These are phyloP conservation scores for Breviolum minutum DNA, from an alignment of 73 alveolate species.

Conservation along the genomic window DNA sequence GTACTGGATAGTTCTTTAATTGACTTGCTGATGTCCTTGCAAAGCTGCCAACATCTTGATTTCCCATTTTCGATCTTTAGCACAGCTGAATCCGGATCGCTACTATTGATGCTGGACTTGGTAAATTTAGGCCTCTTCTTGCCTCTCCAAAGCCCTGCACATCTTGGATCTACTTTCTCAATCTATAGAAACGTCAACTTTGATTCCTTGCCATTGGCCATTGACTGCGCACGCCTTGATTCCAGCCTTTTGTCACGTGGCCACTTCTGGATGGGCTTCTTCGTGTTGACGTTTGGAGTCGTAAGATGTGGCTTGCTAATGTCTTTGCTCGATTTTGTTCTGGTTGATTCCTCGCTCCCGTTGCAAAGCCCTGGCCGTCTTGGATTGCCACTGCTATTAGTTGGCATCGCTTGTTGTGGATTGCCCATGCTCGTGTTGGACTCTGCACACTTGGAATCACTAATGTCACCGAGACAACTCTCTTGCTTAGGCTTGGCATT, in stretches of 20 bases:
- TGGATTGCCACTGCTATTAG: not conserved
- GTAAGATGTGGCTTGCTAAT: not conserved
- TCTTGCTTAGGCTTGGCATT: not conserved
- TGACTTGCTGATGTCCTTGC: not conserved
- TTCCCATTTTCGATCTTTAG: not conserved
- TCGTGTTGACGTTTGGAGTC: not conserved
- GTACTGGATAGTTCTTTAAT: not conserved
- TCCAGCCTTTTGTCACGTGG: not conserved
- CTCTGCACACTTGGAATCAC: not conserved
- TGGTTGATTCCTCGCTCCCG: not conserved
- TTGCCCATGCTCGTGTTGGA: constrained; percentile 5
- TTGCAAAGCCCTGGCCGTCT: not conserved
- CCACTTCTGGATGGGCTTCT: not conserved
- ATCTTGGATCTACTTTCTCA: not conserved
- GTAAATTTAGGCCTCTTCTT: not conserved
- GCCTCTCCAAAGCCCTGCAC: not conserved
- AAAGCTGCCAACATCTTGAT: not conserved
- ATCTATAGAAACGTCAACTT: not conserved
- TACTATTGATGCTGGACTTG: constrained; percentile 3
- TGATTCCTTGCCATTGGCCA: not conserved
- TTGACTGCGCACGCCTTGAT: constrained; percentile 36
- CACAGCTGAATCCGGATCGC: not conserved
- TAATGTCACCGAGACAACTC: not conserved
- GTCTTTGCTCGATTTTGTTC: not conserved
- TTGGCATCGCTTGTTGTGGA: constrained; percentile 8